Conservation (phyloP, 192 early-diverging fungal genomes). For the Entomortierella parvispora region DNA sequence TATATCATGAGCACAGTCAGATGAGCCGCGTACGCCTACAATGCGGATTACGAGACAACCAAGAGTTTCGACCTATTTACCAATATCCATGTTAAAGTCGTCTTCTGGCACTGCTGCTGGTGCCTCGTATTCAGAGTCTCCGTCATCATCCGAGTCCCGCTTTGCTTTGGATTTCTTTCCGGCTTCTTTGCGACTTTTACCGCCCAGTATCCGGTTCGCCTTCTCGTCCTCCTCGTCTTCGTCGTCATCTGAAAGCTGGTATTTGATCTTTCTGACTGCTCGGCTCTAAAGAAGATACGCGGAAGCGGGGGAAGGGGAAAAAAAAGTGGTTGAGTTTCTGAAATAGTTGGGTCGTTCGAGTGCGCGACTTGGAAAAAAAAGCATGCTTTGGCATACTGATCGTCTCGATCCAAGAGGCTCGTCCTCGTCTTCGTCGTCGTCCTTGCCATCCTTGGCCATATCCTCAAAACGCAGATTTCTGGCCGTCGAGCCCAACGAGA, state of each 20-base stretch:
- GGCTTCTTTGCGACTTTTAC: slow-evolving; percentile 3
- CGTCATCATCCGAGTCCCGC: slow-evolving; percentile 23
- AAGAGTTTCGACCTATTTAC: too few relatives aligned
- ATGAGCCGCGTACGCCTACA: too few relatives aligned
- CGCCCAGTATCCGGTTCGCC: not conserved
- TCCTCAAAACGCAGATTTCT: slow-evolving; percentile 11
- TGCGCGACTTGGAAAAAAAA: too few relatives aligned
- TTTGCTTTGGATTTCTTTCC: slow-evolving; percentile 4
- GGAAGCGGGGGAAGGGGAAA: too few relatives aligned
- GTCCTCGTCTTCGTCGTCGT: slow-evolving; percentile 15
- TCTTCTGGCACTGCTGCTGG: slow-evolving; percentile 27
- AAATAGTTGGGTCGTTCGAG: too few relatives aligned
- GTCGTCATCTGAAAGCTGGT: slow-evolving; percentile 29
- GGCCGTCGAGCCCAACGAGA: slow-evolving; percentile 25
- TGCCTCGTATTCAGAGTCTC: slow-evolving; percentile 46
- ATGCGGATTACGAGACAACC: too few relatives aligned
- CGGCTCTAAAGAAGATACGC: too few relatives aligned
- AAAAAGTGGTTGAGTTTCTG: too few relatives aligned
- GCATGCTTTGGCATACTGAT: slow-evolving; percentile 38
- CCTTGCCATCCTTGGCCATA: not conserved
- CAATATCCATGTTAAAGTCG: slow-evolving; percentile 50
- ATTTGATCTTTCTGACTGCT: slow-evolving; percentile 26
- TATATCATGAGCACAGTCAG: too few relatives aligned
- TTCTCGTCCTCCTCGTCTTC: slow-evolving; percentile 25
- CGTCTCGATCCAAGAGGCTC: slow-evolving; percentile 11